Evolutionary conservation across 768 basidiomycete species (phyloP), one percentile per base, ranked within the genome.

Genomic region (Kwoniella dejecticola): DNA sequence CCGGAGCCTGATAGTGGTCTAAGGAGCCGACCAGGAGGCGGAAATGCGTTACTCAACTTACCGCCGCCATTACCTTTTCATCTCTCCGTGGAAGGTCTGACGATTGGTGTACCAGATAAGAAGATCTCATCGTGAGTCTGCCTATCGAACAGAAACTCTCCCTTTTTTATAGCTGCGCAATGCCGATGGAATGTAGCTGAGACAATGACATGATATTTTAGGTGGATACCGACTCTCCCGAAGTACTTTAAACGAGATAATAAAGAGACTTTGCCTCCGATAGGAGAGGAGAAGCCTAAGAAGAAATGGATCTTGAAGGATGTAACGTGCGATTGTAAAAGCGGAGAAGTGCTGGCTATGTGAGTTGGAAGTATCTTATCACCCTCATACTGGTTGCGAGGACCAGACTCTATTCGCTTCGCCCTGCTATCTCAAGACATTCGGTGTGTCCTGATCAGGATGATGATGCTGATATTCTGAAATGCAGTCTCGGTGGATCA

Each of bases 291-390:
- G 23, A 52, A 44, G 30, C 47, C 27, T 27, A 63, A 58, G 54
- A 70, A 65, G 55, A 63, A 67, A 53, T 61, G 69, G 59, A 79
- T 81, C 40, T 62, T 81, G 15, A 60, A 76, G 4, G 62, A 71
- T 2, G 79, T 79, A 7, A 66, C 58, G 23, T 71, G 73, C 11
- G 64, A 64, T 26, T 80, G 80, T 52, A 48, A 67, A 17, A 65
- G 73, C 23, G 80, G 81, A 10, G 79, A 81, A 59, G 72, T 81
- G n/a, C 59, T 81, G 8, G 81, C 80, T 4, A 79, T 81, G 80
- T 79, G 57, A 62, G 79, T 66, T 3, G 3, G n/a, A n/a, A n/a
- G n/a, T n/a, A n/a, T n/a, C n/a, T n/a, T n/a, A n/a, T n/a, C n/a
- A n/a, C n/a, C n/a, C n/a, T n/a, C n/a, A n/a, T n/a, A n/a, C n/a